Evolutionary conservation across 176 grass and related monocot genomes (phyloP), one percentile per base, ranked within the genome.

Genomic region (Oryza nivara): DNA sequence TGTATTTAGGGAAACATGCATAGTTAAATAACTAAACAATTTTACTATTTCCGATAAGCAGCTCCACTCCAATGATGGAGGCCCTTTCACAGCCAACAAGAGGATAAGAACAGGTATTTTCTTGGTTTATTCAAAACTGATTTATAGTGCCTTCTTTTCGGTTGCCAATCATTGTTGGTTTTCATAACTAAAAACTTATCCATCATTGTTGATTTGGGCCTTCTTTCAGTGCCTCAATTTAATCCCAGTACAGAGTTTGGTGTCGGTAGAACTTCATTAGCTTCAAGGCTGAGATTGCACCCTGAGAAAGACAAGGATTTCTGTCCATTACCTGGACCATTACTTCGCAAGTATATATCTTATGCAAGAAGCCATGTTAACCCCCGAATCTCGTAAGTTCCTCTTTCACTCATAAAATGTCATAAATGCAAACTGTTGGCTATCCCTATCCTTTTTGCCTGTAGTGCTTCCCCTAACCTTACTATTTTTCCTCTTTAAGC

Each of bases 311-410:
- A 95, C 32, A 95, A 78, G 35, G 78, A 86, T 67, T 98, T 98
- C 35, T n/a, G 51, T 47, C 96, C 93, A 30, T 85, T 98, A 82
- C 44, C 83, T 77, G 83, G 75, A 52, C 74, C 84, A 84, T 67
- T 95, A 83, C 80, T 98, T 51, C 89, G 89, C 83, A 98, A 95
- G 80, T 95, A 98, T 84, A 92, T 98, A 86, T 86, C 96, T 88
- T 95, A 92, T 74, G 88, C 93, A 60, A 93, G 96, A 84, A 90
- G 51, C 67, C 84, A 90, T 9, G 73, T 95, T 51, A 81, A 75
- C 60, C 96, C 96, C 14, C 84, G 89, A 93, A 93, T 88, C 49
- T 64, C n/a, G 4, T 69, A 38, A 34, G 12, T 70, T 84, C 6
- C 12, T 32, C 35, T 84, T 52, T 76, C 67, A 44, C 71, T 83